Conservation (phyloP, 106 monocot genomes). For the Acorus calamus region DNA sequence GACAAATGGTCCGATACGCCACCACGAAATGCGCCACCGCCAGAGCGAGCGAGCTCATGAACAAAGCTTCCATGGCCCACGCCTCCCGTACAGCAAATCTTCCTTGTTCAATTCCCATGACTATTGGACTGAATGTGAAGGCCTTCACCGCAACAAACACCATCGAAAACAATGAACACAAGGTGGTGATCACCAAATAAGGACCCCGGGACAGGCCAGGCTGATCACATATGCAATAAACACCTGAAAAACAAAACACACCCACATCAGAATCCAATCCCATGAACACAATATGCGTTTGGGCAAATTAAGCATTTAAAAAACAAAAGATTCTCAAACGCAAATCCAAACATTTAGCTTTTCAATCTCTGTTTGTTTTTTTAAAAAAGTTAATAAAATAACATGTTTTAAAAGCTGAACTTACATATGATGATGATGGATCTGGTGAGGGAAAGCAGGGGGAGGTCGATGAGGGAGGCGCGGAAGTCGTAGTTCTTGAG, state of each 20-base stretch:
- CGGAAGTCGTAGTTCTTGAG: constrained; percentile 30
- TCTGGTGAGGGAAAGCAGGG: constrained; percentile 38
- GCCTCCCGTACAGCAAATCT: constrained; percentile 3
- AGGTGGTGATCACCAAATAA: constrained; percentile 38
- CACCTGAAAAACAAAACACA: constrained; percentile 22
- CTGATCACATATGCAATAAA: constrained; percentile 39
- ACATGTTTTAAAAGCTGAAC: background rate
- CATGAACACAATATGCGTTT: no score
- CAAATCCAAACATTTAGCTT: background rate
- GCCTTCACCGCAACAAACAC: constrained; percentile 51
- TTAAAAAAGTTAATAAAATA: background rate
- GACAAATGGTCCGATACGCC: constrained; percentile 66
- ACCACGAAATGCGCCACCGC: constrained; percentile 58
- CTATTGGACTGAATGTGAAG: constrained; percentile 12
- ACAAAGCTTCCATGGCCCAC: constrained; percentile 30
- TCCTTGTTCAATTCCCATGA: constrained; percentile 1
- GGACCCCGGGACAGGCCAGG: constrained; percentile 31
- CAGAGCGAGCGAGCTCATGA: constrained; percentile 48
- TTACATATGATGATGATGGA: constrained; percentile 65
- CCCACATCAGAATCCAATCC: background rate
- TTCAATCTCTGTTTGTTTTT: no score
- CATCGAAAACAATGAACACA: constrained; percentile 32
- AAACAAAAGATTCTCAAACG: no score
- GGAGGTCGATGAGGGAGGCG: constrained; percentile 46
- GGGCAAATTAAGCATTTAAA: no score